A percentile compares a stretch with the other conserved stretches of the same genome.
These are phyloP conservation scores for Aulographum hederae DNA, from an alignment of 2,329 filamentous ascomycete species.

Conservation along the genomic window DNA sequence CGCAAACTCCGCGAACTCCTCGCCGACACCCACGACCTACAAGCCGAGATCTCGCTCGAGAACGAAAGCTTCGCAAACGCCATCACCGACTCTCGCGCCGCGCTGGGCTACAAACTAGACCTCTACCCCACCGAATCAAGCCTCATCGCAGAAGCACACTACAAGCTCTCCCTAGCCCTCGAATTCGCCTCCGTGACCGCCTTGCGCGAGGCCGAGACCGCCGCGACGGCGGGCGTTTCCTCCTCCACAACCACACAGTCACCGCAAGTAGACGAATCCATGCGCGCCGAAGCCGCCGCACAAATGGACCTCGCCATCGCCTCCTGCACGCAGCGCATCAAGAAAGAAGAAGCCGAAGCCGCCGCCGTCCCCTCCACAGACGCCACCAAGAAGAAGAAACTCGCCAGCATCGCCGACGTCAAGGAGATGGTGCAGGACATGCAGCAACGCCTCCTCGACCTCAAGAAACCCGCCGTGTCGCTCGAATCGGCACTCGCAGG, in stretches of 20 bases:
- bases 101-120: constrained; percentile 60
- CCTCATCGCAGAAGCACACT: constrained; percentile 84
- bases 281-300: constrained; percentile 51
- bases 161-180: constrained; percentile 83
- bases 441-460: constrained; percentile 54
- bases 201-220: constrained; percentile 31
- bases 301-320: constrained; percentile 59
- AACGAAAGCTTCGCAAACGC: constrained; percentile 83
- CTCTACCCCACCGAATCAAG: constrained; percentile 68
- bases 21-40: constrained; percentile 81
- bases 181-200: constrained; percentile 76
- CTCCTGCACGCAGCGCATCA: constrained; percentile 52
- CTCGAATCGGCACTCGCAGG: constrained; percentile 21
- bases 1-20: constrained; percentile 54
- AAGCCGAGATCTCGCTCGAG: constrained; percentile 92
- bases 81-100: constrained; percentile 63
- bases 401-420: constrained; percentile 49
- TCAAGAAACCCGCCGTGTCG: constrained; percentile 44
- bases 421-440: constrained; percentile 66
- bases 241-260: constrained; percentile 16
- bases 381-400: constrained; percentile 45
- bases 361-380: constrained; percentile 33
- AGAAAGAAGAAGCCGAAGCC: constrained; percentile 50
- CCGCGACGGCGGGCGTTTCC: constrained; percentile 19
- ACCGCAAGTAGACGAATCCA: constrained; percentile 42